Evolutionary conservation across 1,284 basidiomycete genomes (phyloP).

Genomic region (Microbotryum scabiosae): DNA sequence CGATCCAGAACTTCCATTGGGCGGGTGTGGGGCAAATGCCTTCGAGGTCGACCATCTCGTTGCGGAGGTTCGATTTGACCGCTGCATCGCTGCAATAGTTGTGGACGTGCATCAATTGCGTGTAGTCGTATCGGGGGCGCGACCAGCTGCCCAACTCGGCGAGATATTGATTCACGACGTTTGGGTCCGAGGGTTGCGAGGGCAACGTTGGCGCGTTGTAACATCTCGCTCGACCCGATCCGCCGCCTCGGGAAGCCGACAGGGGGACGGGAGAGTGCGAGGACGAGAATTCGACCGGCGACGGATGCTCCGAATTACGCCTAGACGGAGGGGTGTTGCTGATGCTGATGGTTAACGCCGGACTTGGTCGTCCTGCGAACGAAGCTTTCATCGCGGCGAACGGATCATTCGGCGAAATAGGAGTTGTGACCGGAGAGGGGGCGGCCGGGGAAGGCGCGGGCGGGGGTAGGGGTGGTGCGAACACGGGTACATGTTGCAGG

Average conservation of each 20-base stretch:
- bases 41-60: conserved; percentile 2
- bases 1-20: neutral
- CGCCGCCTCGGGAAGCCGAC: neutral
- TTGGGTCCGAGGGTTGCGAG: neutral
- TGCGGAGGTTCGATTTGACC: neutral
- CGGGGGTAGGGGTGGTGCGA: too few species aligned
- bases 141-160: neutral
- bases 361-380: neutral
- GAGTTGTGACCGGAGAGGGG: too few species aligned
- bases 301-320: neutral
- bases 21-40: neutral
- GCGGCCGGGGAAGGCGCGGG: too few species aligned
- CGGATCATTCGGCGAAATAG: too few species aligned
- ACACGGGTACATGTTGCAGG: too few species aligned
- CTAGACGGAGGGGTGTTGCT: neutral
- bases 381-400: neutral
- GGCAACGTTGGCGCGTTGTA: neutral
- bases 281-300: neutral
- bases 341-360: neutral
- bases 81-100: neutral
- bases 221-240: neutral
- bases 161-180: neutral
- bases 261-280: neutral
- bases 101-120: neutral
- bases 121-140: neutral